phyloP scores from a whole-genome alignment of 2,329 filamentous ascomycete genomes.

The Phyllosticta citriasiana region DNA sequence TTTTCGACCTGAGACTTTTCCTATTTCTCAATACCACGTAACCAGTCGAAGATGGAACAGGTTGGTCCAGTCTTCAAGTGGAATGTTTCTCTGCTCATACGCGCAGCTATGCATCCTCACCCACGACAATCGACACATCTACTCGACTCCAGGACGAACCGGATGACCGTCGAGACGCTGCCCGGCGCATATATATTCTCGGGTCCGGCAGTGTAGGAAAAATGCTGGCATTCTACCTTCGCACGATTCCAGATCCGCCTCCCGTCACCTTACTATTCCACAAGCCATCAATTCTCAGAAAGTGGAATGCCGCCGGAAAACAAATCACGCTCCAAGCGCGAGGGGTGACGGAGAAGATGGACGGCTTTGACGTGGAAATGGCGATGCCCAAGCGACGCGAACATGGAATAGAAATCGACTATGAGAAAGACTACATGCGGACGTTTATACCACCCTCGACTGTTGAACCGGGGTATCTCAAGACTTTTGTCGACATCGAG shows the following conservation, averaged over 20 bases:
- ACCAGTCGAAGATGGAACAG: neutral
- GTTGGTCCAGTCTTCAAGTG: neutral
- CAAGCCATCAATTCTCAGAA: slow-evolving; percentile 32
- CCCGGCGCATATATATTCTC: slow-evolving; percentile 57
- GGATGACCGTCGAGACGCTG: neutral
- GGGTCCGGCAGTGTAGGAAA: slow-evolving; percentile 74
- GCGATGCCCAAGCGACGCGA: slow-evolving; percentile 24
- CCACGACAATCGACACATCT: neutral
- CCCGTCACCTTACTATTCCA: slow-evolving; percentile 76
- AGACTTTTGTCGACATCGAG: neutral
- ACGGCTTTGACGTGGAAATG: slow-evolving; percentile 38
- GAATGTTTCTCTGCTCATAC: neutral
- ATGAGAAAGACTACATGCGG: neutral
- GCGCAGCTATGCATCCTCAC: neutral
- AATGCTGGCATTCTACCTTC: slow-evolving; percentile 65
- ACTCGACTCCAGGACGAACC: neutral
- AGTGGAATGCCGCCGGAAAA: slow-evolving; percentile 37
- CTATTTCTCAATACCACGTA: neutral
- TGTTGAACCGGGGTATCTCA: neutral
- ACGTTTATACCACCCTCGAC: neutral
- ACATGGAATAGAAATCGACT: slow-evolving; percentile 26
- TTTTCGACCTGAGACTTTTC: neutral
- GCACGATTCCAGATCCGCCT: slow-evolving; percentile 50
- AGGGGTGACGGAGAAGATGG: slow-evolving; percentile 27
- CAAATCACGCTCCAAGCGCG: slow-evolving; percentile 39